Evolutionary conservation across 371 early-diverging fungal species (phyloP).

Genomic region (Mucor irregularis): DNA sequence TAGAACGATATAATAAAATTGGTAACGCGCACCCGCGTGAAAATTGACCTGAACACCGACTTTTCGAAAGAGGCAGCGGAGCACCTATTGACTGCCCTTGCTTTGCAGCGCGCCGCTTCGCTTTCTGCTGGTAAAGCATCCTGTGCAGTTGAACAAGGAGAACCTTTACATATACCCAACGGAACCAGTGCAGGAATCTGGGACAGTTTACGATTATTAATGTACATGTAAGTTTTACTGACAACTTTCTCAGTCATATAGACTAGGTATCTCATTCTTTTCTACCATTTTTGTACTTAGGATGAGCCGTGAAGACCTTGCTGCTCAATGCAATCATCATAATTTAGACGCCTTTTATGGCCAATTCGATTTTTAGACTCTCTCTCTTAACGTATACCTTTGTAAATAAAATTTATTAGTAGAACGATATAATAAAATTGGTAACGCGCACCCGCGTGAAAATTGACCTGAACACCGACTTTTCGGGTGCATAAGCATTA

Average conservation of each 20-base stretch:
- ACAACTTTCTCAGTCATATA: no score
- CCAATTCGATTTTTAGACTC: conserved; percentile 78
- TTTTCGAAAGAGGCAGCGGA: conserved; percentile 94
- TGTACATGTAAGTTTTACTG: conserved; percentile 58
- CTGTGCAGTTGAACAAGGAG: neutral
- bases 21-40: no score
- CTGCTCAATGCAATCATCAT: conserved; percentile 67
- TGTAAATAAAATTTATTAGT: no score
- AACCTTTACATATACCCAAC: conserved; percentile 29
- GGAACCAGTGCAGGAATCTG: conserved; percentile 80
- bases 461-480: no score
- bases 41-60: no score
- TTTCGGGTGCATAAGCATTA: no score
- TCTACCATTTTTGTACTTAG: conserved; percentile 15
- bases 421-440: no score
- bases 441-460: no score
- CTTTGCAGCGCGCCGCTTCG: conserved; percentile 73
- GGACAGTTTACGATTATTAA: conserved; percentile 84
- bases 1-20: no score
- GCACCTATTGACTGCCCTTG: conserved; percentile 84
- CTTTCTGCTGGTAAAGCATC: conserved; percentile 17
- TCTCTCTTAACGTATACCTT: no score
- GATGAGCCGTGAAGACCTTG: conserved; percentile 77
- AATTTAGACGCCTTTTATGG: conserved; percentile 76
- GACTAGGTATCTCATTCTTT: neutral